Base-by-base conservation (phyloP, 768 basidiomycete genomes). In the Tylopilus intermedius region DNA sequence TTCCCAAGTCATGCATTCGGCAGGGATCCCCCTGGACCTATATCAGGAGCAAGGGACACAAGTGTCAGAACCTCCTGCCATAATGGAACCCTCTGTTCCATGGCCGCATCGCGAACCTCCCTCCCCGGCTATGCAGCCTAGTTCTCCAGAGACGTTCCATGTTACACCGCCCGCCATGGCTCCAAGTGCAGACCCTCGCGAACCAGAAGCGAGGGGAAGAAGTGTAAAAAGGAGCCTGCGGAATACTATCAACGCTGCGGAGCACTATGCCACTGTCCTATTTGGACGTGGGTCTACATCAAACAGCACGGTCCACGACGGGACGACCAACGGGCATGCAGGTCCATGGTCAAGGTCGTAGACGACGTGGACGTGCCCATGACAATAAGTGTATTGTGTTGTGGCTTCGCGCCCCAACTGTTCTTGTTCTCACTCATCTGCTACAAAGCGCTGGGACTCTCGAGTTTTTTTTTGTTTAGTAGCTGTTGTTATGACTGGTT, bases 201-300 rank as follows among this genome's bases (percentile, higher is more conserved):
- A 61, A 42, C 69, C 67, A 30, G 81, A 78, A 54, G 73, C 66
- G 38, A 71, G 81, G 52, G 82, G 81, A 26, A 70, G 84, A 58
- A 83, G 78, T 59, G 82, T 83, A 35, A 86, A 79, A 66, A 74
- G 82, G 55, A 83, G 79, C 58, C 59, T 88, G 47, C 77, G 87
- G 45, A 86, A 78, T 53, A 87, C 86, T 13, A 67, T 89, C 42
- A 80, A 76, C 50, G 82, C 79, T 33, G 86, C 88, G 10, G 86
- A 88, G 61, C 81, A 84, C 50, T 84, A 84, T 62, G 82, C 84
- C 5, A 81, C 81, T 5, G 77, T 87, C 55, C 68, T 86, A 33
- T 86, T 88, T 53, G 83, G 84, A n/a, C 76, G 83, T 27, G 65
- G 68, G 37, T 67, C 72, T 8, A 43, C 66, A 33, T 62, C 68